Conservation (phyloP, 257 asterid species). For the Parsonsia alboflavescens region DNA sequence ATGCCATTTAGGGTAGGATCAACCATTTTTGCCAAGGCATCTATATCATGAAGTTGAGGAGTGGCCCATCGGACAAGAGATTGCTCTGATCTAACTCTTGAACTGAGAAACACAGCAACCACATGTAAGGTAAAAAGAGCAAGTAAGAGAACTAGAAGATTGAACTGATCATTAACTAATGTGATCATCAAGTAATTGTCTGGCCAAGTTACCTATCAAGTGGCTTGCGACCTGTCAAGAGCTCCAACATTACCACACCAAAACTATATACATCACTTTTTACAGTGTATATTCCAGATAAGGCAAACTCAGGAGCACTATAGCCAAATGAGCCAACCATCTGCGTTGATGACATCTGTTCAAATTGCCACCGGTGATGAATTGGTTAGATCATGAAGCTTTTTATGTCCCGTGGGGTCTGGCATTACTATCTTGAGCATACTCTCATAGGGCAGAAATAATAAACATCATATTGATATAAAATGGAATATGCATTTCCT, state of each 20-base stretch:
- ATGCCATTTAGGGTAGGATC: slow-evolving; percentile 85
- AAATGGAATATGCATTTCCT: neutral
- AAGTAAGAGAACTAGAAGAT: neutral
- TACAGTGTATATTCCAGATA: slow-evolving; percentile 89
- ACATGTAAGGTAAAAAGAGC: neutral
- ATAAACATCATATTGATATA: neutral
- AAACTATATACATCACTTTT: slow-evolving; percentile 96
- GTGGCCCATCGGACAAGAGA: slow-evolving; percentile 98
- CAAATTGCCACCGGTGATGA: slow-evolving; percentile 5
- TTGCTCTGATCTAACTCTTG: slow-evolving; percentile 83
- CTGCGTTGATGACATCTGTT: slow-evolving; percentile 73
- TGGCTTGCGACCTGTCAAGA: slow-evolving; percentile 95
- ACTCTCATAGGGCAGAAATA: no score
- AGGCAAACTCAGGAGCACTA: slow-evolving; percentile 95
- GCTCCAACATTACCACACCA: slow-evolving; percentile 97
- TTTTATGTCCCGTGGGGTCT: neutral
- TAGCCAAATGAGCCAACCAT: slow-evolving; percentile 88
- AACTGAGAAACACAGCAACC: slow-evolving; percentile 37
- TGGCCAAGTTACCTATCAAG: slow-evolving; percentile 67
- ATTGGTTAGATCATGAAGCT: neutral
- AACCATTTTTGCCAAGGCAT: slow-evolving; percentile 95
- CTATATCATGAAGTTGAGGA: slow-evolving; percentile 97
- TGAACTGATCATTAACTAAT: neutral
- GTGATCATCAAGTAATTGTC: slow-evolving; percentile 8
- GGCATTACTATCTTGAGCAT: neutral